Conservation (phyloP, 2,329 filamentous ascomycete genomes). For the Simplicillium aogashimaense region DNA sequence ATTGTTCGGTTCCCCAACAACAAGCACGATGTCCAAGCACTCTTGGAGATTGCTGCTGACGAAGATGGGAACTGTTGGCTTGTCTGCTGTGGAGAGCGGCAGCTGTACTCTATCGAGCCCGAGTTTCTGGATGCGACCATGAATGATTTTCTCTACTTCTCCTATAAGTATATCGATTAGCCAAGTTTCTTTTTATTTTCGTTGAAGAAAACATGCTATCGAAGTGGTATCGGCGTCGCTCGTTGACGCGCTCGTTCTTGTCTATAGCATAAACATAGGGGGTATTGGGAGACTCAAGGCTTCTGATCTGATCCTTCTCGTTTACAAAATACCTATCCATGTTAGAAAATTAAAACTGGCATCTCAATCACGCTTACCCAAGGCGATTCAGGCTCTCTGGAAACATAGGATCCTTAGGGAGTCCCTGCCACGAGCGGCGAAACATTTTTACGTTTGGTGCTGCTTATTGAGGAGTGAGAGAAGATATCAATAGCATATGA, state of each 20-base stretch:
- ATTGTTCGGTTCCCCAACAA: slow-evolving; percentile 63
- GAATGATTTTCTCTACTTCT: slow-evolving; percentile 51
- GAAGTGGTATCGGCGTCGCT: slow-evolving; percentile 63
- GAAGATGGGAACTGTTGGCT: slow-evolving; percentile 62
- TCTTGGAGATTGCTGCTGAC: slow-evolving; percentile 36
- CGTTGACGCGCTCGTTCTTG: slow-evolving; percentile 68
- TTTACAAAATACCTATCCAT: slow-evolving; percentile 67
- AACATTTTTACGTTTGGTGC: slow-evolving; percentile 60
- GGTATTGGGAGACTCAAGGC: slow-evolving; percentile 53
- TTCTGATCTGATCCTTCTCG: slow-evolving; percentile 63
- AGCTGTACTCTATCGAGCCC: slow-evolving; percentile 52
- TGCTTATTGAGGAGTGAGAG: slow-evolving; percentile 12
- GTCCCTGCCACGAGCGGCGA: slow-evolving; percentile 53
- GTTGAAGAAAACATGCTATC: slow-evolving; percentile 47
- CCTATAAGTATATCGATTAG: slow-evolving; percentile 28
- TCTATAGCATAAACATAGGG: slow-evolving; percentile 68
- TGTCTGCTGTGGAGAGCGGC: slow-evolving; percentile 37
- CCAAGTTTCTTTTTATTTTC: background rate
- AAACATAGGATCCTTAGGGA: slow-evolving; percentile 63
- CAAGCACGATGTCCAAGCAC: slow-evolving; percentile 56
- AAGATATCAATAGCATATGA: slow-evolving; percentile 6
- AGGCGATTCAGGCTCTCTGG: slow-evolving; percentile 56
- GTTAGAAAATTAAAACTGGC: background rate
- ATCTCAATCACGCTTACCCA: slow-evolving; percentile 44
- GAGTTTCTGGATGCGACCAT: slow-evolving; percentile 48